Conservation (phyloP, 192 early-diverging fungal genomes). For the Mortierella antarctica region DNA sequence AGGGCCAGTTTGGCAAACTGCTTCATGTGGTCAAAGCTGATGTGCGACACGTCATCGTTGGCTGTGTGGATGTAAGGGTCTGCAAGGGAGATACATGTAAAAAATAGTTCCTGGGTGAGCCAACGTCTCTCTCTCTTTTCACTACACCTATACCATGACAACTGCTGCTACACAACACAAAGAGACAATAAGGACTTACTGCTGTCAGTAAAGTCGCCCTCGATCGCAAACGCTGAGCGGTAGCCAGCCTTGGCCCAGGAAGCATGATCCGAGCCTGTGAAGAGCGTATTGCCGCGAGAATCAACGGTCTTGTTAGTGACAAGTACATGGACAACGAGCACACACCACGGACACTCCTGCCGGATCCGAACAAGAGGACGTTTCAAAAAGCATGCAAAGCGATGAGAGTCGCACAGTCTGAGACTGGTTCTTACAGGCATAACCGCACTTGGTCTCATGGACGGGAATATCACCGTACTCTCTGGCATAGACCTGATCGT, state of each 20-base stretch:
- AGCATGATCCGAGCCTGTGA: constrained; percentile 85
- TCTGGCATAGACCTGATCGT: constrained; percentile 63
- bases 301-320: neutral
- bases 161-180: neutral
- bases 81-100: neutral
- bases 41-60: constrained; percentile 77
- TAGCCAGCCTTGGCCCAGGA: constrained; percentile 89
- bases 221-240: constrained; percentile 85
- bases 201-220: constrained; percentile 73
- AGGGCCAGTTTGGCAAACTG: constrained; percentile 85
- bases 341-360: neutral
- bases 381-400: neutral
- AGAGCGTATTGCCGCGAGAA: too few relatives aligned
- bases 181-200: constrained; percentile 49
- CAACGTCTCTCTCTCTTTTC: too few relatives aligned
- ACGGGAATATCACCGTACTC: constrained; percentile 76
- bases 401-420: too few relatives aligned
- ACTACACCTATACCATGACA: neutral
- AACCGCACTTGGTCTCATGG: constrained; percentile 89
- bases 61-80: constrained; percentile 84
- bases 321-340: neutral
- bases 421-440: constrained; percentile 58
- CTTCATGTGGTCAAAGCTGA: constrained; percentile 89
- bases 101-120: neutral
- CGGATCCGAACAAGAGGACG: too few relatives aligned